phyloP scores from a whole-genome alignment of 768 basidiomycete genomes.

The Sporobolomyces phaffii region DNA sequence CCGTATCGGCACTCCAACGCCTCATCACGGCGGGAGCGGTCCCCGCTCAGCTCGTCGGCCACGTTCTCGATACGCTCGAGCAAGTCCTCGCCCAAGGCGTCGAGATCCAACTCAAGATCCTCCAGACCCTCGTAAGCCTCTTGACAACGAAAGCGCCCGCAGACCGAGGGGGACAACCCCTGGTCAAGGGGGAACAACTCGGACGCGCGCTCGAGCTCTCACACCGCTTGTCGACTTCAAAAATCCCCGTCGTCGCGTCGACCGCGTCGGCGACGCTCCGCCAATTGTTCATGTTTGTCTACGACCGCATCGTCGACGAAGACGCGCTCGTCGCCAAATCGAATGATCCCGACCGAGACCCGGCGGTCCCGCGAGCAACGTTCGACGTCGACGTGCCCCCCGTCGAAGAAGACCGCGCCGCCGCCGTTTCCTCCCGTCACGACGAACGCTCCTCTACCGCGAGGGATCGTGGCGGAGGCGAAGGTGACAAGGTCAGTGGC shows the following conservation, averaged over 20 bases:
- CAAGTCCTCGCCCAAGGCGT: slow-evolving; percentile 89
- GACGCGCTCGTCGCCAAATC: slow-evolving; percentile 51
- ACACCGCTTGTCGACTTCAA: slow-evolving; percentile 90
- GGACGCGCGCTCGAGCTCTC: slow-evolving; percentile 58
- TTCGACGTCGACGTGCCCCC: slow-evolving; percentile 33
- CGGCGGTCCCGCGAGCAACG: not conserved
- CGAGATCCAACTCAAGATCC: slow-evolving; percentile 88
- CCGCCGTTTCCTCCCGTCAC: not conserved
- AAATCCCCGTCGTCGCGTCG: slow-evolving; percentile 91
- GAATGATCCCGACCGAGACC: not conserved
- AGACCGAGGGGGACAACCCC: not conserved
- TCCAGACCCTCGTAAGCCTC: slow-evolving; percentile 74
- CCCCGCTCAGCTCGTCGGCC: slow-evolving; percentile 55
- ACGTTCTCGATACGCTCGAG: slow-evolving; percentile 75
- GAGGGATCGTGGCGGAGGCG: too few relatives aligned
- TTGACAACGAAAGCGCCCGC: slow-evolving; percentile 47
- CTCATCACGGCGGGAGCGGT: slow-evolving; percentile 60
- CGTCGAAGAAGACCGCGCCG: slow-evolving; percentile 26
- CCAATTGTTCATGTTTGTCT: slow-evolving; percentile 94
- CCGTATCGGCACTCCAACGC: slow-evolving; percentile 81
- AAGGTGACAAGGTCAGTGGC: too few relatives aligned
- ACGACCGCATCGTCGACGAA: slow-evolving; percentile 84
- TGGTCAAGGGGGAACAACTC: slow-evolving; percentile 67
- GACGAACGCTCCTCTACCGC: too few relatives aligned
- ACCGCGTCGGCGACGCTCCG: slow-evolving; percentile 94